Evolutionary conservation across 768 basidiomycete genomes (phyloP), one percentile per base, ranked within the genome.

Genomic region (Lactarius pseudohatsudake): DNA sequence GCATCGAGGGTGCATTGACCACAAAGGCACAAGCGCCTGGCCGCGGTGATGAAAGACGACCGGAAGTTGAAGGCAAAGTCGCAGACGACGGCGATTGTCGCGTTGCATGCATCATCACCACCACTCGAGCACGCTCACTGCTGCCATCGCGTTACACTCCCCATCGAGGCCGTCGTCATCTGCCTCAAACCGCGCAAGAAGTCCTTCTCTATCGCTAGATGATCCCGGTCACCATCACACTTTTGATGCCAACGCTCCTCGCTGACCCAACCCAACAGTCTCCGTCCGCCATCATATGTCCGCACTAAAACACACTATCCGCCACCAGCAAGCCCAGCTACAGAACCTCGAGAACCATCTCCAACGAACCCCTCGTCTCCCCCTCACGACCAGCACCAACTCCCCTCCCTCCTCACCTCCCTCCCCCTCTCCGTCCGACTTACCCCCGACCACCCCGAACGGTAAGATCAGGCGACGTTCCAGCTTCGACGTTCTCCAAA

Each of bases 251-350:
- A 22, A 20, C 32, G 20, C 4, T 10, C 7, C 4, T 10, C 20
- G 22, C 36, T 64, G 58, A 67, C 43, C 32, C 43, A 8, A 36
- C 34, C 18, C 32, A 72, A 59, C 72, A 93, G 91, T 92, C 73
- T 84, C 86, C 68, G 81, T 92, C 61, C 85, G 91, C 64, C 87
- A 85, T 71, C 91, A 92, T 67, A 87, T 93, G 77, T 91, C 90
- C 70, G 87, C 86, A 47, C 78, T 93, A 73, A 92, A 89, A 77
- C 91, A 93, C 75, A 85, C 82, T 74, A 93, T 93, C 72, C 80
- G 91, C 68, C 91, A 92, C 72, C 89, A 93, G 73, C 90, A 92
- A 79, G 91, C 91, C 22, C 90, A 92, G 71, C 76, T 92, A 41
- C 83, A 87, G 70, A 80, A 73, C 45, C 83, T 92, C 61, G 91